Conservation (phyloP, 495 filamentous ascomycete genomes). For the Penicillium silybi region DNA sequence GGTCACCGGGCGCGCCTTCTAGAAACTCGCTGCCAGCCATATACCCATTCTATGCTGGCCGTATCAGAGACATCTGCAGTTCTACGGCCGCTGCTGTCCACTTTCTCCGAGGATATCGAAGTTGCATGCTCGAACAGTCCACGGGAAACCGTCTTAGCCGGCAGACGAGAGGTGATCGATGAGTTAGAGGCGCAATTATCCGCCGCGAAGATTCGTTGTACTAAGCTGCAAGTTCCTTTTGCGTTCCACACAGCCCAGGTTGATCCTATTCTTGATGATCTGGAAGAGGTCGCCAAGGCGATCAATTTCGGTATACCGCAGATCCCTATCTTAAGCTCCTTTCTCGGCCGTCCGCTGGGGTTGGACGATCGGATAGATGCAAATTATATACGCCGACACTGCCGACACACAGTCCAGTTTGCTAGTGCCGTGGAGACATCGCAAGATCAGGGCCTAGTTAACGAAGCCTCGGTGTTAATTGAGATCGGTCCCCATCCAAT, state of each 20-base stretch:
- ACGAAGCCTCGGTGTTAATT: not conserved
- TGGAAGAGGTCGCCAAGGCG: not conserved
- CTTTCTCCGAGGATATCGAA: conserved; percentile 33
- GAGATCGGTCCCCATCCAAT: conserved; percentile 1
- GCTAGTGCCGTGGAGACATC: not conserved
- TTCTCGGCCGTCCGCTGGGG: conserved; percentile 25
- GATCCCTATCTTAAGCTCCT: conserved; percentile 25
- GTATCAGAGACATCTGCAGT: no score
- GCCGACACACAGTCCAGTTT: conserved; percentile 20
- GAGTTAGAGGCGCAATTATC: not conserved
- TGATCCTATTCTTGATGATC: conserved; percentile 1
- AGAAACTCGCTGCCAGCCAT: conserved; percentile 62
- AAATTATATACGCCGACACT: conserved; percentile 22
- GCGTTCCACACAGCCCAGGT: conserved; percentile 3
- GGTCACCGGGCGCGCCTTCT: conserved; percentile 71
- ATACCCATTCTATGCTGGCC: conserved; percentile 61
- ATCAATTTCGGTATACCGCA: conserved; percentile 28
- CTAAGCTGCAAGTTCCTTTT: not conserved
- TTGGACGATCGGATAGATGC: conserved; percentile 9
- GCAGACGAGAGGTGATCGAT: not conserved
- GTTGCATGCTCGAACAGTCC: conserved; percentile 46
- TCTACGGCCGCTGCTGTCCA: no score
- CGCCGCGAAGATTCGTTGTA: not conserved
- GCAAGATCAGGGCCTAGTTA: not conserved
- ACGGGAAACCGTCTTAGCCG: not conserved